Evolutionary conservation across 2,329 filamentous ascomycete species (phyloP).

Genomic region (Aspergillus sp.): DNA sequence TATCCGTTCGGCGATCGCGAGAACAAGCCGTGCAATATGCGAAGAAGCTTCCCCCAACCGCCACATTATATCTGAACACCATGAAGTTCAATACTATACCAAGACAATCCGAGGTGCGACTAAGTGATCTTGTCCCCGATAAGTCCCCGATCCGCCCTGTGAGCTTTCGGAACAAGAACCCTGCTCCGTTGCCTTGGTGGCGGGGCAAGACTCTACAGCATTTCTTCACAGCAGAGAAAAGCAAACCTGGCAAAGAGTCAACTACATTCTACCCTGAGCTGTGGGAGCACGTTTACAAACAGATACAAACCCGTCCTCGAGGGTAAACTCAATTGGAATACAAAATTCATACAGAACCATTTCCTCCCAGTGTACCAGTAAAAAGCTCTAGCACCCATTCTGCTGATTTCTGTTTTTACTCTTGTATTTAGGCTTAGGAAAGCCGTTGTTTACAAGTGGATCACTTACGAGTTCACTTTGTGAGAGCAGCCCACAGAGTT

Average conservation of each 20-base stretch:
- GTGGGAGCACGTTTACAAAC: conserved; percentile 44
- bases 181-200: conserved; percentile 38
- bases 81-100: conserved; percentile 48
- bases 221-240: conserved; percentile 42
- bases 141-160: conserved; percentile 40
- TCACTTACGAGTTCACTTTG: background rate
- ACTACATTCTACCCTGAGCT: conserved; percentile 44
- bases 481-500: background rate
- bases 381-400: background rate
- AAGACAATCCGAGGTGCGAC: conserved; percentile 40
- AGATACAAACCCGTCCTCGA: conserved; percentile 32
- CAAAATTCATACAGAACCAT: background rate
- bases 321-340: conserved; percentile 10
- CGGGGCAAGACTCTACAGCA: conserved; percentile 34
- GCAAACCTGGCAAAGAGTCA: conserved; percentile 37
- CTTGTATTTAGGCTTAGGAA: background rate
- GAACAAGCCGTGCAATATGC: conserved; percentile 45
- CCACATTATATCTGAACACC: conserved; percentile 46
- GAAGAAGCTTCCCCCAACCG: conserved; percentile 44
- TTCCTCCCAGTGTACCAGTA: background rate
- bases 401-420: background rate
- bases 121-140: conserved; percentile 42
- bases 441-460: background rate
- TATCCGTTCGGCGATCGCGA: conserved; percentile 62
- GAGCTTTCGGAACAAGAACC: conserved; percentile 41